A percentile compares a stretch with the other conserved stretches of the same genome.
Evolutionary conservation across 805 yeast species (phyloP).

Genomic region (Schizosaccharomyces osmophilus): DNA sequence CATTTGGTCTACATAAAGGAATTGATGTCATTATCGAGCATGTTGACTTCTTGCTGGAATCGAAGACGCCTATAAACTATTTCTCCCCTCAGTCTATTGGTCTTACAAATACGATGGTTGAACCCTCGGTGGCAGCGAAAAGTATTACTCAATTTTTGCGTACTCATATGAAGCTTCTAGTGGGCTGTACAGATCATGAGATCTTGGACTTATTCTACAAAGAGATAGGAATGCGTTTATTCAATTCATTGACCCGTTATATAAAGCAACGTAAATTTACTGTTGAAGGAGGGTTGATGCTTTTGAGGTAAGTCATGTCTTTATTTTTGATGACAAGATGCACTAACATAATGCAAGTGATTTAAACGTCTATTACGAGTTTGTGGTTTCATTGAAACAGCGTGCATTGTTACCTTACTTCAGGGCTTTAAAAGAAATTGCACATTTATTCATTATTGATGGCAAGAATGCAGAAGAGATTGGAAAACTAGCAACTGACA

Average conservation of each 20-base stretch:
- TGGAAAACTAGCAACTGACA: slow-evolving; percentile 61
- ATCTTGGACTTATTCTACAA: slow-evolving; percentile 82
- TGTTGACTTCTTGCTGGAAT: slow-evolving; percentile 31
- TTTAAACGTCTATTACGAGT: slow-evolving; percentile 52
- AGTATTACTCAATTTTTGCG: slow-evolving; percentile 7
- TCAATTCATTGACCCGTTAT: slow-evolving; percentile 48
- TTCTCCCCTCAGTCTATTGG: background rate
- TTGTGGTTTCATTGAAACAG: slow-evolving; percentile 32
- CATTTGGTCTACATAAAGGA: slow-evolving; percentile 79
- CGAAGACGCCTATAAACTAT: background rate
- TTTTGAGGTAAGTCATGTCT: slow-evolving; percentile 19
- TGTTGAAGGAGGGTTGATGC: slow-evolving; percentile 46
- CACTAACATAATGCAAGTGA: slow-evolving; percentile 24
- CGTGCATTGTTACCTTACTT: slow-evolving; percentile 39
- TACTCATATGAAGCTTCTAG: slow-evolving; percentile 16
- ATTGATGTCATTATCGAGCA: slow-evolving; percentile 72
- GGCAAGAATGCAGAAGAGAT: slow-evolving; percentile 56
- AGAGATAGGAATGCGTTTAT: slow-evolving; percentile 74
- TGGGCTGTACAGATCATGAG: slow-evolving; percentile 65
- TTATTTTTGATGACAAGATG: background rate
- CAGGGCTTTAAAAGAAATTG: slow-evolving; percentile 60
- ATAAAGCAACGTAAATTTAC: slow-evolving; percentile 52
- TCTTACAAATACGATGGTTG: slow-evolving; percentile 12
- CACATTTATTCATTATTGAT: slow-evolving; percentile 54
- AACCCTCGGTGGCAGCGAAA: slow-evolving; percentile 40